Base-by-base conservation (phyloP, 768 basidiomycete genomes). In the Rossbeevera mucosa region DNA sequence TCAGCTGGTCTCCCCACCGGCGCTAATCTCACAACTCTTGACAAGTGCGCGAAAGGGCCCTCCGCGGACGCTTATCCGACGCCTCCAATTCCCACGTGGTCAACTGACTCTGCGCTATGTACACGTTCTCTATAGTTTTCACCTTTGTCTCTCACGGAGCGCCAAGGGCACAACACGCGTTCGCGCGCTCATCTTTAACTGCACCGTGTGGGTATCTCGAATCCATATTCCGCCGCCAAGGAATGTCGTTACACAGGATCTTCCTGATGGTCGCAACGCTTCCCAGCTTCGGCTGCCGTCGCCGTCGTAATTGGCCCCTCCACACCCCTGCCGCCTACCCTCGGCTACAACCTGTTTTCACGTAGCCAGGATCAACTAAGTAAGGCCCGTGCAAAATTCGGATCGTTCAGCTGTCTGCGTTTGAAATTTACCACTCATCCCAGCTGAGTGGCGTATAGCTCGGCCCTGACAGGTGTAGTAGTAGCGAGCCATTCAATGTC, bases 351-450 rank as follows among this genome's bases (percentile, higher is more conserved):
- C 22, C 66, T 69, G 44, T 41, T 75, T 95, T 95, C 58, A 94
- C 92, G 61, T 94, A 94, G 5, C 91, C 92, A 6, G 93, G 92
- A 68, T 95, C 93, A 60, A 95, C 92, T 26, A 95, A 90, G 64
- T 26, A 95, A 90, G 64, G 91, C 94, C 5, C 29, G 30, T 12
- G 30, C 40, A n/a, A 48, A 36, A 20, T 56, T 21, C n/a, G 31
- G 16, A 33, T 33, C 16, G 3, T 33, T n/a, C 16, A 33, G 31
- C 3, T n/a, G 31, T 33, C 16, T 8, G n/a, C 14, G 5, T 33
- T 5, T n/a, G 16, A 7, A n/a, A 33, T 4, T 33, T 14, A 31
- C 30, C 31, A 33, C 7, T 16, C 16, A n/a, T 33, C 31, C 31
- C 31, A 33, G 16, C 31, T 9, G 3, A 33, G n/a, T 33, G 16